Evolutionary conservation across 1,284 basidiomycete genomes (phyloP).

Genomic region (Boletus smithii): DNA sequence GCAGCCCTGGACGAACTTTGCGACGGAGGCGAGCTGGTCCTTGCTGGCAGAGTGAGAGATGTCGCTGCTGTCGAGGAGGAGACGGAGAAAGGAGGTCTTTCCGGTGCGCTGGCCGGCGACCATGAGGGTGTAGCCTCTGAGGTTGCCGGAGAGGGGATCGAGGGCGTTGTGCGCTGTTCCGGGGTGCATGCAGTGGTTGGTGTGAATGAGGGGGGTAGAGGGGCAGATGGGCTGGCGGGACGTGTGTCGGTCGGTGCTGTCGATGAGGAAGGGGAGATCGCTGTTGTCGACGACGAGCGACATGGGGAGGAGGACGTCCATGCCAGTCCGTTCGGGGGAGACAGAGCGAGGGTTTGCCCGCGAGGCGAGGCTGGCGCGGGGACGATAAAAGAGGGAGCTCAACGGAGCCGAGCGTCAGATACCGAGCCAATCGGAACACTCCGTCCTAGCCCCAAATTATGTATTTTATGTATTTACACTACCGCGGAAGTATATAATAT

Average conservation of each 20-base stretch:
- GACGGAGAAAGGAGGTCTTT: conserved; percentile 78
- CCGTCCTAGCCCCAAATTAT: conserved; percentile 10
- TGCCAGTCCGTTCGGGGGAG: conserved; percentile 25
- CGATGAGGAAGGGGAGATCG: conserved; percentile 21
- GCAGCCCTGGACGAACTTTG: conserved; percentile 73
- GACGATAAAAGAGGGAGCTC: conserved; percentile 38
- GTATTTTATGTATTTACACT: conserved; percentile 21
- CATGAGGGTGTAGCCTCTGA: conserved; percentile 65
- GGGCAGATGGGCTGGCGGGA: conserved; percentile 20
- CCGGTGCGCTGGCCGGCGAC: conserved; percentile 73
- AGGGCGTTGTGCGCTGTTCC: conserved; percentile 26
- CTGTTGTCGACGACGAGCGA: conserved; percentile 33
- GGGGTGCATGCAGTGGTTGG: conserved; percentile 23
- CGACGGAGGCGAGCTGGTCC: conserved; percentile 70
- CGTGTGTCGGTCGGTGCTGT: conserved; percentile 15
- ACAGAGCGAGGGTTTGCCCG: conserved; percentile 38
- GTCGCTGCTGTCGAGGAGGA: conserved; percentile 70
- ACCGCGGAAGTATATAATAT: conserved; percentile 33
- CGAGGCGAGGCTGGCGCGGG: conserved; percentile 39
- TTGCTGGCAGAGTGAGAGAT: conserved; percentile 54
- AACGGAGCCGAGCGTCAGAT: conserved; percentile 39
- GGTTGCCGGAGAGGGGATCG: too few species aligned
- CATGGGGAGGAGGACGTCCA: conserved; percentile 22
- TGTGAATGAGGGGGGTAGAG: conserved; percentile 23
- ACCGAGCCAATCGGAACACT: conserved; percentile 36